These are phyloP conservation scores for Backusella australiensis DNA, from an alignment of 192 early-diverging fungal species.

Conservation along the genomic window DNA sequence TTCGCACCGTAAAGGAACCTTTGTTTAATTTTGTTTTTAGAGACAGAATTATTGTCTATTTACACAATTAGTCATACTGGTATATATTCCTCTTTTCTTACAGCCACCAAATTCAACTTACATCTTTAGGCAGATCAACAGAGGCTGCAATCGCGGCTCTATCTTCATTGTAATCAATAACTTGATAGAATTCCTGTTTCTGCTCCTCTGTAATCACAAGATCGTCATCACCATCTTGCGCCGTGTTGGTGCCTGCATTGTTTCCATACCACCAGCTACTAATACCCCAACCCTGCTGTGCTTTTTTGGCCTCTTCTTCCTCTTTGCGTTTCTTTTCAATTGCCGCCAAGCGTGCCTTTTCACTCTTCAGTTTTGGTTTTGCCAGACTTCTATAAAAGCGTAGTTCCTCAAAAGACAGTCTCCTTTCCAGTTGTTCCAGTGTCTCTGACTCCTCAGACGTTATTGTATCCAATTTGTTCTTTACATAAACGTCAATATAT, in stretches of 20 bases:
- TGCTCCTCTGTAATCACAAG: conserved; percentile 76
- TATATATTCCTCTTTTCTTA: not conserved
- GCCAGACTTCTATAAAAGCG: conserved; percentile 80
- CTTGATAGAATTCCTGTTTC: conserved; percentile 86
- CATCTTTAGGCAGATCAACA: conserved; percentile 63
- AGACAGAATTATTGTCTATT: conserved; percentile 58
- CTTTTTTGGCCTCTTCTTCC: conserved; percentile 26
- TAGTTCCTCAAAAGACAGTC: conserved; percentile 88
- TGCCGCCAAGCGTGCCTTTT: conserved; percentile 60
- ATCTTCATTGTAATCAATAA: conserved; percentile 92
- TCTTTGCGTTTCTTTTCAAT: conserved; percentile 27
- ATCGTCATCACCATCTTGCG: conserved; percentile 24
- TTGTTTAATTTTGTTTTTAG: conserved; percentile 65
- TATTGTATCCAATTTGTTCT: conserved; percentile 47
- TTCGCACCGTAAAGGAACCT: conserved; percentile 81
- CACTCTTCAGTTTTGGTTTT: conserved; percentile 66
- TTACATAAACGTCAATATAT: conserved; percentile 78
- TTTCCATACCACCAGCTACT: conserved; percentile 45
- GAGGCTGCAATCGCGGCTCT: conserved; percentile 48
- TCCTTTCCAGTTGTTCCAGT: conserved; percentile 69
- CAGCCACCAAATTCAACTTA: conserved; percentile 11
- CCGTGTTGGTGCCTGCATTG: not conserved
- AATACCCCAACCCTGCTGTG: conserved; percentile 49
- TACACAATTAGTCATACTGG: not conserved
- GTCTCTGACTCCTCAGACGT: conserved; percentile 45